These are phyloP conservation scores for Thermothielavioides terrestris DNA, from an alignment of 495 filamentous ascomycete genomes.

Conservation along the genomic window DNA sequence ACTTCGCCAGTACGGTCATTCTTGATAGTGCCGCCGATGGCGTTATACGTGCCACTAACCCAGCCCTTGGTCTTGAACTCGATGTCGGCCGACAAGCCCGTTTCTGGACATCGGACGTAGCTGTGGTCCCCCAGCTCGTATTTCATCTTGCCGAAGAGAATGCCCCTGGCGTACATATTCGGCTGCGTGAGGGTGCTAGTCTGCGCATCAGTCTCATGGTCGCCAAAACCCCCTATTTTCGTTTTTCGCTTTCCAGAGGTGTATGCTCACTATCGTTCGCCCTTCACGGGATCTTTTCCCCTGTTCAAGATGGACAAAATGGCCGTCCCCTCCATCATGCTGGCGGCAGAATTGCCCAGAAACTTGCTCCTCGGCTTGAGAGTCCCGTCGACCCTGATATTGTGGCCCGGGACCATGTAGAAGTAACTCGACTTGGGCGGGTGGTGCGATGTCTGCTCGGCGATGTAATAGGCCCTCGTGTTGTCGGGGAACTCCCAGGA, in stretches of 20 bases:
- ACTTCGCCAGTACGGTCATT: conserved; percentile 78
- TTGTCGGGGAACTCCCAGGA: conserved; percentile 90
- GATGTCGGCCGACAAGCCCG: conserved; percentile 78
- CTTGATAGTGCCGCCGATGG: conserved; percentile 86
- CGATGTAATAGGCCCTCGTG: conserved; percentile 86
- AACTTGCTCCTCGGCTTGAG: conserved; percentile 96
- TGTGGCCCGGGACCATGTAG: conserved; percentile 92
- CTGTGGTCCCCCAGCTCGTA: conserved; percentile 98
- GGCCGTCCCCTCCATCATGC: conserved; percentile 95
- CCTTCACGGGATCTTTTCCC: conserved; percentile 52
- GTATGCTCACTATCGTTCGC: conserved; percentile 75
- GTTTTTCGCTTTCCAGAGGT: neutral
- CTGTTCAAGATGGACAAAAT: conserved; percentile 77
- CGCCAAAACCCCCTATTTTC: too few relatives aligned
- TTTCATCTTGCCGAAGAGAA: conserved; percentile 98
- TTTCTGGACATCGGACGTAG: conserved; percentile 84
- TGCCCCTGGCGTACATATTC: conserved; percentile 98
- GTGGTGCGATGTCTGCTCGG: conserved; percentile 91
- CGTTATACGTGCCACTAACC: conserved; percentile 92
- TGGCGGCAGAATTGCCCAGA: conserved; percentile 92
- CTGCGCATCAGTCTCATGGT: neutral
- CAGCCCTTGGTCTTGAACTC: conserved; percentile 99
- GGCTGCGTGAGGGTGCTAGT: conserved; percentile 81
- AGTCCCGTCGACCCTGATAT: conserved; percentile 92
- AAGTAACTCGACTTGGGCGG: conserved; percentile 99